Evolutionary conservation across 2,329 filamentous ascomycete genomes (phyloP), one percentile per base, ranked within the genome.

Genomic region (Metarhizium rileyi): DNA sequence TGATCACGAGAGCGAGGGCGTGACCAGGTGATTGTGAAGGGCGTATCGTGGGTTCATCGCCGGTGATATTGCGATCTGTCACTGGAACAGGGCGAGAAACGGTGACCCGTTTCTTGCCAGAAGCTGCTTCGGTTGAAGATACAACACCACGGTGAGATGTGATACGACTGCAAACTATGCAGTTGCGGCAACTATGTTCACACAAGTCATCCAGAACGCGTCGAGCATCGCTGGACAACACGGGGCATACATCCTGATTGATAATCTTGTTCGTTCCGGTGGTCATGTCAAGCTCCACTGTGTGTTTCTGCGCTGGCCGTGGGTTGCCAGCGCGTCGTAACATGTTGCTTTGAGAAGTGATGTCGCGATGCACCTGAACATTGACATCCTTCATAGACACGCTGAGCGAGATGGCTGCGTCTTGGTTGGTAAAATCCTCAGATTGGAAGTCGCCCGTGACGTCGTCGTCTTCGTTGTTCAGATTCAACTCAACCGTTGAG

Each of bases 1-100:
- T 93, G 63, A 95, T 83, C 22, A 95, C 86, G n/a, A 83, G 80
- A 7, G 86, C 85, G 23, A 95, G 78, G 9, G 89, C 88, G 41
- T 83, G 68, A 4, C 78, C 81, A 0, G 88, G 88, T 1, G 80
- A 70, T 60, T 87, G 83, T 1, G 83, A 75, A 5, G 84, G 82
- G 5, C 85, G 82, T 58, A 84, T 71, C 1, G 79, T 84, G 2
- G 69, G 67, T 45, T 79, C 74, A 38, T 78, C 75, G 22, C 59
- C 55, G 8, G 59, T 70, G 10, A 75, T 70, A 41, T 77, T 74
- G 65, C 64, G 80, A 63, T 83, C 77, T 0, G 81, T 84, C 49
- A 86, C 79, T 14, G 84, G 81, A 41, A 84, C 73, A 2, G 84
- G 85, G 27, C 80, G 81, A 27, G 80, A 67, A 43, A 85, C 74